Evolutionary conservation across 163 green algal genomes (phyloP).

Genomic region (Smithsoniella earleae): DNA sequence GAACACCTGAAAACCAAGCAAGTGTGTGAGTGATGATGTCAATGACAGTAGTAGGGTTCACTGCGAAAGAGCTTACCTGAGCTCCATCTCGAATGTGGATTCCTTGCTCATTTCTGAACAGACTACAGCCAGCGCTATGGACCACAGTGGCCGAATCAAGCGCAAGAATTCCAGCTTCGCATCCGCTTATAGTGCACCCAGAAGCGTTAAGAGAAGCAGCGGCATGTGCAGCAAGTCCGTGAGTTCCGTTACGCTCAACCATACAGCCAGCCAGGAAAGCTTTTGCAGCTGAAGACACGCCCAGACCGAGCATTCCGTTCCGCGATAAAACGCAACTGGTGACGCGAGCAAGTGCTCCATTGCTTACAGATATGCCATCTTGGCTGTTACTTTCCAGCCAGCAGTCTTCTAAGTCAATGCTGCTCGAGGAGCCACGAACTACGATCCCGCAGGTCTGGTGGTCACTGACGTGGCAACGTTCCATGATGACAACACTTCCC

Average conservation of each 20-base stretch:
- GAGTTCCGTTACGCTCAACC: constrained; percentile 16
- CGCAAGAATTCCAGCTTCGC: neutral
- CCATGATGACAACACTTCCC: neutral
- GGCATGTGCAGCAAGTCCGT: neutral
- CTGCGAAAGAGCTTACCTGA: neutral
- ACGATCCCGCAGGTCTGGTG: neutral
- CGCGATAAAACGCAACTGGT: neutral
- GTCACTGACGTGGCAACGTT: neutral
- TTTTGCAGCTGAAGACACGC: neutral
- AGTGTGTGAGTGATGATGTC: constrained; percentile 3
- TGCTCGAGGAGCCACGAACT: neutral
- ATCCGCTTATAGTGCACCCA: constrained; percentile 7
- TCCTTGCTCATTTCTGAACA: constrained; percentile 14
- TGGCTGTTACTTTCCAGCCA: constrained; percentile 12
- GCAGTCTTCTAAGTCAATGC: neutral
- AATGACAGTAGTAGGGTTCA: neutral
- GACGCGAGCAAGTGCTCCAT: neutral
- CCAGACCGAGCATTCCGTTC: constrained; percentile 18
- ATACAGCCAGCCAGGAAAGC: neutral
- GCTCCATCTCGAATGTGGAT: constrained; percentile 5
- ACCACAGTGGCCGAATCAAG: constrained; percentile 2
- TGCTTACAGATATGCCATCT: neutral
- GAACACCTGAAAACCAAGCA: neutral
- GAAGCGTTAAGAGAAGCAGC: neutral
- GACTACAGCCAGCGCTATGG: neutral